Percentiles rank a stretch among this genome's conserved stretches.
Conservation (phyloP, 108 stramenopile species). For the Cyclotella sp. region DNA sequence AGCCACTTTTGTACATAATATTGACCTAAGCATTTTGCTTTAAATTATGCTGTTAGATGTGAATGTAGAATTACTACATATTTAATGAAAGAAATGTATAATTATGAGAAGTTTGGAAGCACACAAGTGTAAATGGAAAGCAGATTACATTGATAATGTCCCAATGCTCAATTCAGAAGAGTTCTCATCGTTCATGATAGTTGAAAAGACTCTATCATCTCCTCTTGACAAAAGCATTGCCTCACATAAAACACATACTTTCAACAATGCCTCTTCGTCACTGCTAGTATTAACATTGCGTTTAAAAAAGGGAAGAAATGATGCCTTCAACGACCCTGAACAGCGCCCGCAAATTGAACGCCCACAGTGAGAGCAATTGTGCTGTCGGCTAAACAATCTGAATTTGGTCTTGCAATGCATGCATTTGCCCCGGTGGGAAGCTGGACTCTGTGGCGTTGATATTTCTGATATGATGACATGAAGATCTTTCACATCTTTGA, state of each 20-base stretch:
- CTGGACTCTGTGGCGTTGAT: slow-evolving; percentile 53
- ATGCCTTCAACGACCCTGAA: slow-evolving; percentile 31
- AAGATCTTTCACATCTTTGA: slow-evolving; percentile 61
- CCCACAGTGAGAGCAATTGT: slow-evolving; percentile 83
- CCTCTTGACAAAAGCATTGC: slow-evolving; percentile 32
- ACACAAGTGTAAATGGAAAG: background rate
- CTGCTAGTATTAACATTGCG: slow-evolving; percentile 4
- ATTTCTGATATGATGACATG: slow-evolving; percentile 76
- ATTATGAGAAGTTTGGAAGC: too few relatives aligned
- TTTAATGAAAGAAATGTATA: too few relatives aligned
- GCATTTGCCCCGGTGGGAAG: slow-evolving; percentile 71
- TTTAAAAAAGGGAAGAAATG: slow-evolving; percentile 26
- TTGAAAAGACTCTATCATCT: slow-evolving; percentile 1
- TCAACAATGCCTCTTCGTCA: slow-evolving; percentile 13
- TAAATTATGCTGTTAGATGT: too few relatives aligned
- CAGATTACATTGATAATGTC: slow-evolving; percentile 38
- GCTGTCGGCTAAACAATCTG: slow-evolving; percentile 55
- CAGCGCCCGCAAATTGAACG: slow-evolving; percentile 76
- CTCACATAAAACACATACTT: slow-evolving; percentile 49
- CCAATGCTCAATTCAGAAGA: slow-evolving; percentile 31
- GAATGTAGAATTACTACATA: too few relatives aligned
- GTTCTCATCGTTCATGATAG: slow-evolving; percentile 15
- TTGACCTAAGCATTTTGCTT: too few relatives aligned
- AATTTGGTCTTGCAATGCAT: slow-evolving; percentile 82
- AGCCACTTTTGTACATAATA: too few relatives aligned